Percentiles rank a stretch among this genome's conserved stretches.
phyloP scores from a whole-genome alignment of 176 grass and related monocot genomes.

The Ensete ventricosum region DNA sequence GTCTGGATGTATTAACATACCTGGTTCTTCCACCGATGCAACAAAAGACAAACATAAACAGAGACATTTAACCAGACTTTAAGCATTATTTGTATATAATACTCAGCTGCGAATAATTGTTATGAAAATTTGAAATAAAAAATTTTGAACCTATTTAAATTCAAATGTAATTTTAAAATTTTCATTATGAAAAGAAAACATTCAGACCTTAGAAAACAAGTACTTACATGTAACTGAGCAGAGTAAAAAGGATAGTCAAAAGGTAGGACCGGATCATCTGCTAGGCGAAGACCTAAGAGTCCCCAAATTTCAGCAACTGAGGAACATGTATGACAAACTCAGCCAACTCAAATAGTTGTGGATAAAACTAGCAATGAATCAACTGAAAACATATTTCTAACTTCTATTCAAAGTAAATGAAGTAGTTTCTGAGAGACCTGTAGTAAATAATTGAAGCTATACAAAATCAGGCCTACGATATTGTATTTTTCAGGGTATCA shows the following conservation, averaged over 20 bases:
- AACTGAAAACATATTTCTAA: background rate
- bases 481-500: background rate
- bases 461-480: too few species aligned
- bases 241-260: conserved; percentile 78
- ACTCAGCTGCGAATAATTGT: too few species aligned
- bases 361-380: background rate
- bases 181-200: background rate
- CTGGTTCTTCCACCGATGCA: too few species aligned
- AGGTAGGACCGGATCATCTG: conserved; percentile 71
- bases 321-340: conserved; percentile 20
- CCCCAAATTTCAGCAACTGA: conserved; percentile 90
- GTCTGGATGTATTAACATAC: too few species aligned
- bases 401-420: background rate
- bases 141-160: too few species aligned
- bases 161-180: too few species aligned
- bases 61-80: too few species aligned
- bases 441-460: background rate
- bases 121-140: too few species aligned
- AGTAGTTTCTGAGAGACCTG: background rate
- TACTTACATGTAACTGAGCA: conserved; percentile 58
- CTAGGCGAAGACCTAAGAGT: conserved; percentile 62
- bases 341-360: background rate
- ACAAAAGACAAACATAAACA: too few species aligned
- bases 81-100: too few species aligned
- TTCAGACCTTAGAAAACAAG: background rate